Percentiles rank a stretch among this genome's conserved stretches.
phyloP scores from a whole-genome alignment of 2,329 filamentous ascomycete genomes.

The Trichoderma breve region DNA sequence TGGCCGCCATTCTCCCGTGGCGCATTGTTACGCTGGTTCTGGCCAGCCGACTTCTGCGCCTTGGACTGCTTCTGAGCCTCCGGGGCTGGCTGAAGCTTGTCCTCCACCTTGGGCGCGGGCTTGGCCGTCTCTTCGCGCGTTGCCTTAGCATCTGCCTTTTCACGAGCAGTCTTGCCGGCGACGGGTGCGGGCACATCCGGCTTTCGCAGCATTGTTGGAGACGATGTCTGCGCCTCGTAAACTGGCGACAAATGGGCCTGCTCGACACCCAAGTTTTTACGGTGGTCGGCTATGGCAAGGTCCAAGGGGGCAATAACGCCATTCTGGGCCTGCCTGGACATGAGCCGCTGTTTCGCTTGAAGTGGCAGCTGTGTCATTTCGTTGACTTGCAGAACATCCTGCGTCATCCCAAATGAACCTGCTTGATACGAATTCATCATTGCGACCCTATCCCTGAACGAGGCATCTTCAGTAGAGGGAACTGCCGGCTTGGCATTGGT shows the following conservation, averaged over 20 bases:
- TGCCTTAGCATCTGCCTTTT: conserved; percentile 24
- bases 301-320: conserved; percentile 55
- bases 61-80: conserved; percentile 28
- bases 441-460: conserved; percentile 43
- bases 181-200: conserved; percentile 41
- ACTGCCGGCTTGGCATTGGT: conserved; percentile 26
- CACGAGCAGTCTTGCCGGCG: conserved; percentile 5
- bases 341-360: conserved; percentile 37
- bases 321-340: conserved; percentile 45
- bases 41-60: conserved; percentile 21
- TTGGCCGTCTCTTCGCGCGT: conserved; percentile 26
- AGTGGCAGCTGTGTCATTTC: conserved; percentile 33
- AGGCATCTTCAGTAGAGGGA: conserved; percentile 36
- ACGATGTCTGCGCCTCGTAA: conserved; percentile 69
- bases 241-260: conserved; percentile 66
- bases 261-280: conserved; percentile 39
- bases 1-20: conserved; percentile 55
- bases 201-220: conserved; percentile 59
- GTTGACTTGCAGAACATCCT: conserved; percentile 34
- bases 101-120: conserved; percentile 15
- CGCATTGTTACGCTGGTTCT: conserved; percentile 39
- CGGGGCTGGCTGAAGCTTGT: conserved; percentile 18
- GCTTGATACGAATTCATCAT: conserved; percentile 38
- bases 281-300: conserved; percentile 49
- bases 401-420: conserved; percentile 18